Conservation (phyloP, 2,329 filamentous ascomycete species). For the Pseudogymnoascus sp. region DNA sequence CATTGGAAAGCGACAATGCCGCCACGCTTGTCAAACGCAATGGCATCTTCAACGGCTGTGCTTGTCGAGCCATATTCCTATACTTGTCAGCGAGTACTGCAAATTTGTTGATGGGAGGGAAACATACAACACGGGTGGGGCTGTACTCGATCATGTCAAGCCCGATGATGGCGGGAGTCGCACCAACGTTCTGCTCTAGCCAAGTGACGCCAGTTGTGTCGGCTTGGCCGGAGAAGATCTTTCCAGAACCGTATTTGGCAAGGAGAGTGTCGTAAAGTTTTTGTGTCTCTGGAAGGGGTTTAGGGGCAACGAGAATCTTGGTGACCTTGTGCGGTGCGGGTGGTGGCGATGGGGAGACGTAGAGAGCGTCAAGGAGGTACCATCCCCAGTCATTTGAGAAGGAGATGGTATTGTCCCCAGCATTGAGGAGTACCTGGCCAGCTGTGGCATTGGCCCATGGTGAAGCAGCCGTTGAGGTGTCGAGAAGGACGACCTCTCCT, state of each 20-base stretch:
- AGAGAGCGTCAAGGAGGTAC: constrained; percentile 40
- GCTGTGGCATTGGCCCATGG: constrained; percentile 33
- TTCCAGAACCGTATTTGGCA: constrained; percentile 13
- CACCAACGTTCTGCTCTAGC: constrained; percentile 37
- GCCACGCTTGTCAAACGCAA: constrained; percentile 34
- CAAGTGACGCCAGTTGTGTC: constrained; percentile 37
- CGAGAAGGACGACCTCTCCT: constrained; percentile 33
- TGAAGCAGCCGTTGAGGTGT: constrained; percentile 27
- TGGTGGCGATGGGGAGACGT: constrained; percentile 29
- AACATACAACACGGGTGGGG: constrained; percentile 35
- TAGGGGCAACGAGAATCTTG: constrained; percentile 31
- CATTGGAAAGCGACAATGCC: constrained; percentile 41
- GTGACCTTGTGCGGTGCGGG: constrained; percentile 35
- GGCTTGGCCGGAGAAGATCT: constrained; percentile 38
- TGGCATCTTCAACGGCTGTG: constrained; percentile 39
- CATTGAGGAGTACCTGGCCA: constrained; percentile 38
- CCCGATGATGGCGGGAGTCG: constrained; percentile 39
- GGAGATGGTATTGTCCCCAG: constrained; percentile 37
- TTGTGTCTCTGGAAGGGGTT: constrained; percentile 16
- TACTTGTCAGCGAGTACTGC: neutral
- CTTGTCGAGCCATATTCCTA: constrained; percentile 29
- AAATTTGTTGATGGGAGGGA: constrained; percentile 3
- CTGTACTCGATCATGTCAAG: constrained; percentile 43
- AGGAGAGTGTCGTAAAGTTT: constrained; percentile 15
- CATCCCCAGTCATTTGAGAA: constrained; percentile 43